Base-by-base conservation (phyloP, 345 rosid genomes). In the Luvunga scandens region DNA sequence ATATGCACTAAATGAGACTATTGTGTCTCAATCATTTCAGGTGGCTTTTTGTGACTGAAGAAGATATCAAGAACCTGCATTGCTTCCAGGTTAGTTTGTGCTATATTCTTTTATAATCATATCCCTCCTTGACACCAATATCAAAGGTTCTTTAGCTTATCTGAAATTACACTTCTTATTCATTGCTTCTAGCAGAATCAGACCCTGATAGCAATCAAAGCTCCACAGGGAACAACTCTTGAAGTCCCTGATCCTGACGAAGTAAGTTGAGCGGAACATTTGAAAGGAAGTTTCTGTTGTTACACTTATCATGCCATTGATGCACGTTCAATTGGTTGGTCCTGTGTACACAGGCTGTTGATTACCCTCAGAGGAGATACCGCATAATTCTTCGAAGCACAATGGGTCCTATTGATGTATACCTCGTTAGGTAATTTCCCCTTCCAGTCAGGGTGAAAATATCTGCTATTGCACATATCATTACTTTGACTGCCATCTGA, bases 161-260 rank as follows among this genome's bases (percentile, higher is more conserved):
- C 55, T 73, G 65, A 75, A 50, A 55, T 75, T 79, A 4, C 64
- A 83, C 82, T 68, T 68, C 77, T 69, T 33, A 66, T 73, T 71
- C 45, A 24, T 30, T 75, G 24, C 56, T 82, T 75, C 56, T 83
- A 64, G 81, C 91, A 94, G 98, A 96, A 96, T 82, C 87, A 96
- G 87, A 96, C 98, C 68, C 89, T 96, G 73, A 96, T 96, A 81
- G 98, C 98, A 79, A 86, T 96, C 76, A 94, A 96, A 90, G 98
- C 98, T 87, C 98, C 98, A 42, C 97, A 96, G 79, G 98, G 99
- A 78, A 96, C 99, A 66, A 96, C 99, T 21, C 81, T 96, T 80
- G 98, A 94, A 89, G 97, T 96, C 65, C 98, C 95, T 42, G 97
- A 96, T 88, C 98, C 97, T 30, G 93, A 90, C 81, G 98, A 94